Percentiles rank a stretch among this genome's conserved stretches.
phyloP scores from a whole-genome alignment of 176 grass and related monocot genomes.

The Bromus sterilis region DNA sequence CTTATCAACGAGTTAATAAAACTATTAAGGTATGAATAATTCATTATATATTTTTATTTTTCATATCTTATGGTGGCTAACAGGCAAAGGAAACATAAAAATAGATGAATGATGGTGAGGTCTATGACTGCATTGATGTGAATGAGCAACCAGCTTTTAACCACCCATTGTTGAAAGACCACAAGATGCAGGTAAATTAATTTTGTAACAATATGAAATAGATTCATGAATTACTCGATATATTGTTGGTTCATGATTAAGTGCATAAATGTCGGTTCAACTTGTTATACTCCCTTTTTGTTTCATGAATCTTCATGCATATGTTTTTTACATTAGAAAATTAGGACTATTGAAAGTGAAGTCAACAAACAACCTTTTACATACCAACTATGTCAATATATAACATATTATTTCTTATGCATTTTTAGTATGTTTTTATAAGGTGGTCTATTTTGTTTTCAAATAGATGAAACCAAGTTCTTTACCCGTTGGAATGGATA shows the following conservation, averaged over 20 bases:
- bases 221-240: background rate
- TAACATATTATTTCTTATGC: background rate
- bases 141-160: background rate
- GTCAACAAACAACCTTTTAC: background rate
- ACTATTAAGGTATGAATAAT: background rate
- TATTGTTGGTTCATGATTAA: background rate
- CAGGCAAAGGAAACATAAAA: background rate
- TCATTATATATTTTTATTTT: background rate
- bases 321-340: background rate
- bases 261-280: background rate
- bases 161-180: background rate
- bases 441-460: background rate
- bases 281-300: background rate
- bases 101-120: background rate
- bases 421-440: background rate
- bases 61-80: background rate
- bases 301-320: background rate
- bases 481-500: background rate
- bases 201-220: background rate
- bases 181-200: background rate
- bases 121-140: background rate
- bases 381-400: background rate
- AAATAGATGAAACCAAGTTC: background rate
- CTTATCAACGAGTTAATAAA: background rate
- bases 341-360: background rate